These are phyloP conservation scores for Sindora glabra DNA, from an alignment of 306 rosid species.

Conservation along the genomic window DNA sequence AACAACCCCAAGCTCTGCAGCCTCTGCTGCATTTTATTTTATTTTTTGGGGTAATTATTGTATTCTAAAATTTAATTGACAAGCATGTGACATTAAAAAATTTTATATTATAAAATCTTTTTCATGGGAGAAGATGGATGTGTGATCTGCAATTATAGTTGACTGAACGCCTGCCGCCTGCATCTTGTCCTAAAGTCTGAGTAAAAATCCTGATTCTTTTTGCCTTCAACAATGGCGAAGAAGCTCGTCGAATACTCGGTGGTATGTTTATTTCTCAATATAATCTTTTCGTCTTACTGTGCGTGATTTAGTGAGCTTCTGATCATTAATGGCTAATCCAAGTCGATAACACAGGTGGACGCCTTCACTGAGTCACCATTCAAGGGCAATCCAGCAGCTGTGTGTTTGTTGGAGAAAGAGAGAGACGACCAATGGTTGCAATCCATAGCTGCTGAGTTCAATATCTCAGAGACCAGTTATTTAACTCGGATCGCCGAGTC, in stretches of 20 bases:
- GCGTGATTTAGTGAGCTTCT: background rate
- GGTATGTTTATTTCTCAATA: slow-evolving; percentile 24
- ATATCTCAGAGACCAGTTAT: slow-evolving; percentile 39
- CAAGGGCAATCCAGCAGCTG: slow-evolving; percentile 74
- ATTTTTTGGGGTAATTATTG: too few species aligned
- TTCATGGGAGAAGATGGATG: too few species aligned
- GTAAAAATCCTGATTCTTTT: too few species aligned
- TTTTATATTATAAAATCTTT: too few species aligned
- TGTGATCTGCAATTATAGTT: slow-evolving; percentile 25
- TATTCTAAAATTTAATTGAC: too few species aligned
- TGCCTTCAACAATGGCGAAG: slow-evolving; percentile 23
- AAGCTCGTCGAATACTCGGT: slow-evolving; percentile 45
- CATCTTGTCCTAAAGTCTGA: too few species aligned
- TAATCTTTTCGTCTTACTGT: background rate
- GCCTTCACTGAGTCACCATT: slow-evolving; percentile 62
- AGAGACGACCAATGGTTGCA: slow-evolving; percentile 52
- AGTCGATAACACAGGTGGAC: slow-evolving; percentile 38
- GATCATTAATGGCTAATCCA: background rate
- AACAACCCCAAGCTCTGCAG: too few species aligned
- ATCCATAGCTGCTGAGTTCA: slow-evolving; percentile 54
- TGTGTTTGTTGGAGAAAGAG: slow-evolving; percentile 58
- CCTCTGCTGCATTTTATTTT: too few species aligned
- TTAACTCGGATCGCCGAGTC: slow-evolving; percentile 26
- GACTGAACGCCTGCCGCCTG: too few species aligned
- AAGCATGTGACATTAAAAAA: too few species aligned